These are phyloP conservation scores for Suillus bovinus DNA, from an alignment of 768 basidiomycete genomes.

Conservation along the genomic window DNA sequence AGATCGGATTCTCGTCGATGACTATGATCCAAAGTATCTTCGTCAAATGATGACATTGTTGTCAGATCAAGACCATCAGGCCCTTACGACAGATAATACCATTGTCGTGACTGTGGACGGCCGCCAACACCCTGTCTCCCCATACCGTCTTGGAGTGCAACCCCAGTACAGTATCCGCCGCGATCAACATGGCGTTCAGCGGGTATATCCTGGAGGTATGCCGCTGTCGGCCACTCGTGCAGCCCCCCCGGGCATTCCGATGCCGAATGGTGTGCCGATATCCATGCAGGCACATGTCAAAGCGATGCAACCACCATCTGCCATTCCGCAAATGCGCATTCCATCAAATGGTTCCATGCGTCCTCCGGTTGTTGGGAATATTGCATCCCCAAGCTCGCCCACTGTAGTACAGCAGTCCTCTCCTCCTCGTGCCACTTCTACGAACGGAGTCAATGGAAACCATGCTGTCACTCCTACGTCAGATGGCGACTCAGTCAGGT, in stretches of 20 bases:
- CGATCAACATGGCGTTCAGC: conserved; percentile 24
- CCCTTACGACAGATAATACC: conserved; percentile 51
- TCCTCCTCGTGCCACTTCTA: conserved; percentile 33
- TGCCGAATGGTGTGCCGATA: conserved; percentile 52
- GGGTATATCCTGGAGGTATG: conserved; percentile 25
- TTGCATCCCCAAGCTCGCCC: conserved; percentile 29
- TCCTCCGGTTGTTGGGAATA: conserved; percentile 41
- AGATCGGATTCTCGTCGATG: conserved; percentile 69
- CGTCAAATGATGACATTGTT: conserved; percentile 57
- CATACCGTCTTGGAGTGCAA: conserved; percentile 42
- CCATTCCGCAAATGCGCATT: conserved; percentile 59
- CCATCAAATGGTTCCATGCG: conserved; percentile 60
- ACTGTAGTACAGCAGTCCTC: conserved; percentile 28
- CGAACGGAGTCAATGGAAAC: conserved; percentile 37
- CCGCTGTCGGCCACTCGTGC: conserved; percentile 26
- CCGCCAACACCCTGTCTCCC: conserved; percentile 48
- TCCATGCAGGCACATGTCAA: conserved; percentile 61
- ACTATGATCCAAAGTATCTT: conserved; percentile 62
- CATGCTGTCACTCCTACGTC: conserved; percentile 39
- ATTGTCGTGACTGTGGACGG: conserved; percentile 48
- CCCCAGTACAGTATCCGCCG: conserved; percentile 27
- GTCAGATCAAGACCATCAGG: conserved; percentile 52
- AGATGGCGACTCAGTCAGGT: conserved; percentile 40
- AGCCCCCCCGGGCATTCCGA: conserved; percentile 20
- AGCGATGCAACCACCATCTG: conserved; percentile 54